Percentiles rank a stretch among this genome's conserved stretches.
Conservation (phyloP, 2,329 filamentous ascomycete species). For the Ophiobolus disseminans region DNA sequence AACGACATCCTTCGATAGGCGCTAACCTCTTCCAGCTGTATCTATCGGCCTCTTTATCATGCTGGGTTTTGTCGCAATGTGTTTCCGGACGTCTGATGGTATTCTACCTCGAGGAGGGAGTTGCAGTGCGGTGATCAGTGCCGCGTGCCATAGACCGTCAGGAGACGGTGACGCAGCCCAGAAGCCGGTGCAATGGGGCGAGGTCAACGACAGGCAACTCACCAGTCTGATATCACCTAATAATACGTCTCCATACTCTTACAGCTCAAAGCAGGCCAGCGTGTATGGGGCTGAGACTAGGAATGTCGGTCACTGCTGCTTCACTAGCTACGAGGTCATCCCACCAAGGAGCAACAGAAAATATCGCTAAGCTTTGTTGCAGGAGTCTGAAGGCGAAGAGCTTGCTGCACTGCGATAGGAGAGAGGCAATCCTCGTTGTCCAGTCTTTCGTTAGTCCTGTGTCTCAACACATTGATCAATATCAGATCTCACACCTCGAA, state of each 20-base stretch:
- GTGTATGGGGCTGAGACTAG: not conserved
- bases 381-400: no score
- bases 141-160: conserved; percentile 9
- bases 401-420: not conserved
- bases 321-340: not conserved
- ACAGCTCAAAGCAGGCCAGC: not conserved
- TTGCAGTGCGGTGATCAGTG: conserved; percentile 11
- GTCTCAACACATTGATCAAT: not conserved
- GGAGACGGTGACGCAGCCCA: conserved; percentile 1
- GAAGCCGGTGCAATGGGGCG: conserved; percentile 1
- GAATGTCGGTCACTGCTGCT: not conserved
- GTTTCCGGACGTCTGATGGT: conserved; percentile 2
- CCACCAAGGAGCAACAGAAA: not conserved
- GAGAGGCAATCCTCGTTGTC: not conserved
- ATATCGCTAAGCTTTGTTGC: not conserved
- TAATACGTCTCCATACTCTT: not conserved
- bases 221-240: no score
- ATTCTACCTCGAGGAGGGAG: conserved; percentile 4
- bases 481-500: no score
- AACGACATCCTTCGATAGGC: not conserved
- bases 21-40: not conserved
- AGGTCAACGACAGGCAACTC: not conserved
- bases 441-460: not conserved
- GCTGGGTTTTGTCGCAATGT: not conserved
- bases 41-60: not conserved